Conservation (phyloP, 2,329 filamentous ascomycete species). For the Neurospora crassa region DNA sequence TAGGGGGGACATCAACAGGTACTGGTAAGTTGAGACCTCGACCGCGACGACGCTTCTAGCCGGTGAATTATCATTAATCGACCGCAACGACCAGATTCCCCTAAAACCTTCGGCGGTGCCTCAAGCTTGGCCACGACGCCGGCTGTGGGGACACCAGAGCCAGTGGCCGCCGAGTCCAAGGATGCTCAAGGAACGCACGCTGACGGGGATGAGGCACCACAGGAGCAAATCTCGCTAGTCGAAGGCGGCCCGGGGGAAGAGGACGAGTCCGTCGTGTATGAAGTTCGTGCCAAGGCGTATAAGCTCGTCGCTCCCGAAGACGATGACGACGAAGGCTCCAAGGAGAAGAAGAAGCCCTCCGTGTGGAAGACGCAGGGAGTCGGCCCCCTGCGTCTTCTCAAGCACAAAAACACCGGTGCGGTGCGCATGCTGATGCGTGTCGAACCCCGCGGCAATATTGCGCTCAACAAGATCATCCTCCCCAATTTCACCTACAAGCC, state of each 20-base stretch:
- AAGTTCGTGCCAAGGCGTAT: conserved; percentile 61
- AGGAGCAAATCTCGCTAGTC: conserved; percentile 63
- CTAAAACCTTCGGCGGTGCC: conserved; percentile 46
- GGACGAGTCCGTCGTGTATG: conserved; percentile 60
- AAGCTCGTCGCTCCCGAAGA: conserved; percentile 44
- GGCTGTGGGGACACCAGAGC: conserved; percentile 49
- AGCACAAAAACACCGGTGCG: conserved; percentile 58
- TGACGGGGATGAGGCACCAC: conserved; percentile 49
- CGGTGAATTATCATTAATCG: conserved; percentile 14
- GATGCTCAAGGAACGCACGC: conserved; percentile 32
- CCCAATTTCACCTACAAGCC: conserved; percentile 53
- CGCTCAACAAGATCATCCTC: conserved; percentile 61
- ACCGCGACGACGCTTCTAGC: not conserved
- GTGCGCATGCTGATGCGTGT: conserved; percentile 62
- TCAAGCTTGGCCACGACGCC: conserved; percentile 53
- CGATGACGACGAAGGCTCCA: conserved; percentile 34
- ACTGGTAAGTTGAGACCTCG: conserved; percentile 29
- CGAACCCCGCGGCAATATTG: conserved; percentile 65
- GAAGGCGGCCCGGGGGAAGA: conserved; percentile 59
- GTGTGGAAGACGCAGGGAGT: conserved; percentile 63
- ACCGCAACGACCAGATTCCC: conserved; percentile 34
- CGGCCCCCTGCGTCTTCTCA: conserved; percentile 62
- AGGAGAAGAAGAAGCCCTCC: conserved; percentile 38
- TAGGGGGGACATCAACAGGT: conserved; percentile 29
- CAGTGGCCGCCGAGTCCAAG: conserved; percentile 33